Percentiles rank a stretch among this genome's conserved stretches.
Conservation (phyloP, 257 asterid species). For the Ophiorrhiza pumila region DNA sequence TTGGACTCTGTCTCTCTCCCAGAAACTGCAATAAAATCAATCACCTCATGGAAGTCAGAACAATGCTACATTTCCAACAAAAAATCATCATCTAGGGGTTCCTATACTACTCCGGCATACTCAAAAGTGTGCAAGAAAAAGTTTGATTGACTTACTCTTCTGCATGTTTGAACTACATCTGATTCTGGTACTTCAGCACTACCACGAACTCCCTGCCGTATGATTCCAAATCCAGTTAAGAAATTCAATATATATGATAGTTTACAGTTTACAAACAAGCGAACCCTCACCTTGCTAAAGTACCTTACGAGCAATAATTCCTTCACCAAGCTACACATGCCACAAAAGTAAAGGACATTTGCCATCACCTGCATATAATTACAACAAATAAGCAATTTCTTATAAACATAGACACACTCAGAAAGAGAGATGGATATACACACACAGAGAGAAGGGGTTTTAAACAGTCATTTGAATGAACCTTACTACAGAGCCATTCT, state of each 20-base stretch:
- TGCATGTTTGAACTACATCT: slow-evolving; percentile 55
- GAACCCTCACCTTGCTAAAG: slow-evolving; percentile 78
- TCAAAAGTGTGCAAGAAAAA: not conserved
- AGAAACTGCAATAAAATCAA: slow-evolving; percentile 42
- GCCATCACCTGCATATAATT: slow-evolving; percentile 72
- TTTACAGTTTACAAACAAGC: not conserved
- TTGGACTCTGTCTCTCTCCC: slow-evolving; percentile 63
- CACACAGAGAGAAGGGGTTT: not conserved
- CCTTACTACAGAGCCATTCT: slow-evolving; percentile 97
- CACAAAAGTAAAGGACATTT: slow-evolving; percentile 83
- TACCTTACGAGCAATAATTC: slow-evolving; percentile 86
- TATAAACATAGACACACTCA: too few relatives aligned
- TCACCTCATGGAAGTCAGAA: slow-evolving; percentile 19
- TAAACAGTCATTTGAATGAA: slow-evolving; percentile 15
- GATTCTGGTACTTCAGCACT: slow-evolving; percentile 51
- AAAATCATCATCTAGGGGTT: not conserved
- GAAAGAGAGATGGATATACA: too few relatives aligned
- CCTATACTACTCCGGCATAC: not conserved
- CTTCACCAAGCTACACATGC: slow-evolving; percentile 80
- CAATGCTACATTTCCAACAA: not conserved
- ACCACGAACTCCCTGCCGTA: slow-evolving; percentile 58
- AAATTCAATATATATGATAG: not conserved
- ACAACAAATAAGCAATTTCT: slow-evolving; percentile 9
- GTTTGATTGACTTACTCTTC: slow-evolving; percentile 50
- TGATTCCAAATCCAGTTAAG: slow-evolving; percentile 3